Evolutionary conservation across 805 yeast species (phyloP).

Genomic region (Tetrapisispora taiwanensis): DNA sequence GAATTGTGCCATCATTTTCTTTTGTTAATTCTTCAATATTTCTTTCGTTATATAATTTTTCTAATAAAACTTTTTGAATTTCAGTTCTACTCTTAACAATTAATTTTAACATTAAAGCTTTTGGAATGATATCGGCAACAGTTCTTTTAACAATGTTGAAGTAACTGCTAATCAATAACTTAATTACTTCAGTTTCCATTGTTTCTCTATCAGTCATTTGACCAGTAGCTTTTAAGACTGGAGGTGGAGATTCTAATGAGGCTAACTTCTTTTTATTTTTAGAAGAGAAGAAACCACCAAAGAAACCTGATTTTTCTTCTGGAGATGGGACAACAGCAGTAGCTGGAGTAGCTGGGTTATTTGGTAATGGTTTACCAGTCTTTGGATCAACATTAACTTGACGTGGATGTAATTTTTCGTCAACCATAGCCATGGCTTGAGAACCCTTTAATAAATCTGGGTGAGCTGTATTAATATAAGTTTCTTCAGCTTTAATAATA

Average conservation of each 20-base stretch:
- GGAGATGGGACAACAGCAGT: conserved; percentile 22
- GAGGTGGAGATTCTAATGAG: conserved; percentile 95
- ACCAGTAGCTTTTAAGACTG: conserved; percentile 87
- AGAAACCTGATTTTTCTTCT: conserved; percentile 62
- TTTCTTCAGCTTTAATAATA: conserved; percentile 76
- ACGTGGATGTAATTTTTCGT: conserved; percentile 67
- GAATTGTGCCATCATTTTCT: conserved; percentile 86
- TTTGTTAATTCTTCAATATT: conserved; percentile 71
- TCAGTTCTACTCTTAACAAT: conserved; percentile 76
- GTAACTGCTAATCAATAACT: conserved; percentile 80
- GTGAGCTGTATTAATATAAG: conserved; percentile 95
- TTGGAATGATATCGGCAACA: conserved; percentile 87
- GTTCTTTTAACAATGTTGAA: conserved; percentile 89
- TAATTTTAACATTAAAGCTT: conserved; percentile 87
- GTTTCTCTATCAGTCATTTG: conserved; percentile 87
- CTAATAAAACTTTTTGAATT: conserved; percentile 82
- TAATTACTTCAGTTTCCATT: conserved; percentile 94
- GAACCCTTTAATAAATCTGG: conserved; percentile 93
- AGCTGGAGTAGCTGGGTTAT: conserved; percentile 25
- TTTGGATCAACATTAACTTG: conserved; percentile 79
- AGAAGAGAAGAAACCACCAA: conserved; percentile 88
- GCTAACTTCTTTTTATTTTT: conserved; percentile 91
- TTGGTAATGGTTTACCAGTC: conserved; percentile 70
- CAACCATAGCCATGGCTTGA: conserved; percentile 85
- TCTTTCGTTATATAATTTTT: conserved; percentile 61